Base-by-base conservation (phyloP, 352 stramenopile genomes). In the Saprolegnia parasitica region DNA sequence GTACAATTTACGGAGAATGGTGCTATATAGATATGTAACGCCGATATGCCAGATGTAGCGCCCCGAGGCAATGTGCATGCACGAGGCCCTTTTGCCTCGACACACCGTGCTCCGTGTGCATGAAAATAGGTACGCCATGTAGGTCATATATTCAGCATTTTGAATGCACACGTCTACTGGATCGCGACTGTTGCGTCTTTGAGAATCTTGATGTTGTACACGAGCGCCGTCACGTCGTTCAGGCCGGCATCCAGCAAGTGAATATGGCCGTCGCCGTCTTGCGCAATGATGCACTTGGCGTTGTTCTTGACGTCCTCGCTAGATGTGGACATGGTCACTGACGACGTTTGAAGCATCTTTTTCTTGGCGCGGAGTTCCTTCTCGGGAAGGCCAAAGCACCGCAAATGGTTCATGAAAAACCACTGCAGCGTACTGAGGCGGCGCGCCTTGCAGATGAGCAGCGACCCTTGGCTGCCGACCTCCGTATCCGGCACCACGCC, bases 181-280 rank as follows among this genome's bases (percentile, higher is more conserved):
- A 70, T 61, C 21, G 55, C 26, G 18, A 70, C n/a, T 0, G 63
- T 26, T 13, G 54, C 24, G 37, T 70, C 55, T 8, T 52, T 52
- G 5, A 70, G 47, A 11, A 70, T 37, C 18, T 70, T 70, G 15
- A 70, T 70, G 63, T 61, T 61, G 42, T 61, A 70, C 63, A 52
- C n/a, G 10, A 70, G 63, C 13, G 23, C 21, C 32, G 54, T 70
- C 18, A 70, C 49, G n/a, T 70, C 63, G 13, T 26, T 39, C n/a
- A 70, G 26, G 21, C 10, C 42, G 37, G 24, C 63, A 39, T 70
- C 63, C 1, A 62, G 40, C 20, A 70, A 39, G 32, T 70, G 63
- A 32, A 70, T 5, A 39, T 70, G 63, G 54, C 39, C 32, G 42
- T n/a, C 37, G 35, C 21, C 15, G 24, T 56, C 63, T 70, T 70